Evolutionary conservation across 1,284 basidiomycete species (phyloP).

Genomic region (Chalciporus sp.): DNA sequence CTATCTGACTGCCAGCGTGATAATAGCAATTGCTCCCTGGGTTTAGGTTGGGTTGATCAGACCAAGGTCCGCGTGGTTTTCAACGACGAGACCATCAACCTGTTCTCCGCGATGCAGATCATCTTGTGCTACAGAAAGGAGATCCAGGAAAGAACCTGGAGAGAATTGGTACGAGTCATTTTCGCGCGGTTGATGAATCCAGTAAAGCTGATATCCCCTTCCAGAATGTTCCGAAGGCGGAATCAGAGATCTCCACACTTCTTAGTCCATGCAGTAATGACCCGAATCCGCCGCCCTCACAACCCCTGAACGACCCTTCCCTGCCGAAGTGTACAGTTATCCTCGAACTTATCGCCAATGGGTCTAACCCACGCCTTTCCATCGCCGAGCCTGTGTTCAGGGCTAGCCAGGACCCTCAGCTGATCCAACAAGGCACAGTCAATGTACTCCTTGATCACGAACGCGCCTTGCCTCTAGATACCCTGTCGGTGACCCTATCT

Average conservation of each 20-base stretch:
- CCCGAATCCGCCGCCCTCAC: background rate
- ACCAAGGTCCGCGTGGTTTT: background rate
- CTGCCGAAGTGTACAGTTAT: background rate
- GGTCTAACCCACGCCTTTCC: background rate
- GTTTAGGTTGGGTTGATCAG: background rate
- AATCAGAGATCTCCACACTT: background rate
- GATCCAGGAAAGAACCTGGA: background rate
- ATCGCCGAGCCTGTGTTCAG: background rate
- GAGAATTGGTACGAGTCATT: background rate
- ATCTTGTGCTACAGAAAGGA: background rate
- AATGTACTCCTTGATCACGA: background rate
- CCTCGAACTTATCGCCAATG: background rate
- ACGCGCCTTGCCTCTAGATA: background rate
- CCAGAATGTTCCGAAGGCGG: background rate
- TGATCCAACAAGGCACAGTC: background rate
- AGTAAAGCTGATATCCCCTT: too few relatives aligned
- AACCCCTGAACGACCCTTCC: background rate
- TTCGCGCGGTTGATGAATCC: too few relatives aligned
- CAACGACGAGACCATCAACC: background rate
- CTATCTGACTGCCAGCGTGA: background rate
- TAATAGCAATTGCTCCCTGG: background rate
- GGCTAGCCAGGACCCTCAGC: background rate
- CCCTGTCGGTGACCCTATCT: background rate
- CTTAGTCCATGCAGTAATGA: background rate
- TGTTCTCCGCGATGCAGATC: background rate